These are phyloP conservation scores for Hura crepitans DNA, from an alignment of 441 rosid genomes.

Conservation along the genomic window DNA sequence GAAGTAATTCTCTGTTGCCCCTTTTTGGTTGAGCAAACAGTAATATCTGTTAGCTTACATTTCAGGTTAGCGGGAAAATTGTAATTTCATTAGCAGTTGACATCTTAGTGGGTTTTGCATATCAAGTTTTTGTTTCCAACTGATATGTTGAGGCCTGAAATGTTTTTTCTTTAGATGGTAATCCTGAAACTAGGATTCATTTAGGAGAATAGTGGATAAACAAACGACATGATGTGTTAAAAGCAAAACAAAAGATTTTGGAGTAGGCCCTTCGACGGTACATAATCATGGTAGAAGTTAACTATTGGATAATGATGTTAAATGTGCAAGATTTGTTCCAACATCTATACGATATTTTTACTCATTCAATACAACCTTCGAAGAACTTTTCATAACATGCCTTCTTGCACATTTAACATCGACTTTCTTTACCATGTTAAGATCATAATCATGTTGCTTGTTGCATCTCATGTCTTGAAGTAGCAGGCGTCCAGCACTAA, in stretches of 20 bases:
- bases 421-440: neutral
- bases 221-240: neutral
- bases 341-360: neutral
- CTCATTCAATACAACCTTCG: neutral
- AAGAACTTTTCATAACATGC: neutral
- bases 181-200: neutral
- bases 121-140: neutral
- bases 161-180: neutral
- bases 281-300: neutral
- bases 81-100: slow-evolving; percentile 6
- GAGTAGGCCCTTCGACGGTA: neutral
- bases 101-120: neutral
- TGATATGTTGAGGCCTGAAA: neutral
- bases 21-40: neutral
- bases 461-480: neutral
- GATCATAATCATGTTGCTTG: neutral
- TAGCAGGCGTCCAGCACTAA: neutral
- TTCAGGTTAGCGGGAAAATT: neutral
- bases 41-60: neutral
- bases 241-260: neutral
- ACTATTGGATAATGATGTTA: neutral
- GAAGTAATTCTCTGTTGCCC: neutral
- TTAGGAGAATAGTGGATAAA: neutral
- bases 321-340: neutral
- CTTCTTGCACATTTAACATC: neutral